Evolutionary conservation across 2,329 filamentous ascomycete species (phyloP).

Genomic region (Alternaria panax): DNA sequence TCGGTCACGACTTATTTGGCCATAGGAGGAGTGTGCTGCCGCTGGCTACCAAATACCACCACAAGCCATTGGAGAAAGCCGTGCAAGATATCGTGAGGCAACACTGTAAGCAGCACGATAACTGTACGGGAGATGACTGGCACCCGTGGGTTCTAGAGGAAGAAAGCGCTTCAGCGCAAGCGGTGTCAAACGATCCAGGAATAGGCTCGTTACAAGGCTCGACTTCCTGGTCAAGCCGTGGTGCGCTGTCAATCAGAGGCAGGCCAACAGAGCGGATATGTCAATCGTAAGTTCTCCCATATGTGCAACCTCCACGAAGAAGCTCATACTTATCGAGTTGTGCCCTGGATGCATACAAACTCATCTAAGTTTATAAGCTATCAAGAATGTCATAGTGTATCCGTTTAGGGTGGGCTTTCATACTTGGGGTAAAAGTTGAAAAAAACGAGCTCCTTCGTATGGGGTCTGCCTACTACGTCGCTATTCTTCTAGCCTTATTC

Average conservation of each 20-base stretch:
- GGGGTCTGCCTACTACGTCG: neutral
- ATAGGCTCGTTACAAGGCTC: slow-evolving; percentile 23
- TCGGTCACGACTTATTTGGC: slow-evolving; percentile 59
- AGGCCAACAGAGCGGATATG: slow-evolving; percentile 45
- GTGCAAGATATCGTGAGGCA: slow-evolving; percentile 55
- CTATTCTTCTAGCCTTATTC: neutral
- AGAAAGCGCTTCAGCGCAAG: neutral
- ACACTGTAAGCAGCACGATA: slow-evolving; percentile 53
- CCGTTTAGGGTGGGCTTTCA: no score
- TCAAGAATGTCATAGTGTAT: no score
- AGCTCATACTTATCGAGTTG: no score
- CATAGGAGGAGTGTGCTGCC: slow-evolving; percentile 54
- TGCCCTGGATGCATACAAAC: no score
- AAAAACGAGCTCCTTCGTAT: no score
- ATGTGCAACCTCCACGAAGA: neutral
- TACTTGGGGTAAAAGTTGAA: no score
- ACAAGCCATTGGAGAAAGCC: slow-evolving; percentile 57
- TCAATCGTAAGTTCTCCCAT: slow-evolving; percentile 43
- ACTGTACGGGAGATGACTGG: slow-evolving; percentile 55
- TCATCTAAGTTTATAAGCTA: no score
- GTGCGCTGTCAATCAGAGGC: slow-evolving; percentile 6
- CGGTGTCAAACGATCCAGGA: neutral
- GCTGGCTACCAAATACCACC: slow-evolving; percentile 58
- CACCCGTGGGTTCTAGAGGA: slow-evolving; percentile 51
- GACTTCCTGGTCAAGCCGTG: slow-evolving; percentile 30